Conservation (phyloP, 2,329 filamentous ascomycete species). For the Colletotrichum sp. region DNA sequence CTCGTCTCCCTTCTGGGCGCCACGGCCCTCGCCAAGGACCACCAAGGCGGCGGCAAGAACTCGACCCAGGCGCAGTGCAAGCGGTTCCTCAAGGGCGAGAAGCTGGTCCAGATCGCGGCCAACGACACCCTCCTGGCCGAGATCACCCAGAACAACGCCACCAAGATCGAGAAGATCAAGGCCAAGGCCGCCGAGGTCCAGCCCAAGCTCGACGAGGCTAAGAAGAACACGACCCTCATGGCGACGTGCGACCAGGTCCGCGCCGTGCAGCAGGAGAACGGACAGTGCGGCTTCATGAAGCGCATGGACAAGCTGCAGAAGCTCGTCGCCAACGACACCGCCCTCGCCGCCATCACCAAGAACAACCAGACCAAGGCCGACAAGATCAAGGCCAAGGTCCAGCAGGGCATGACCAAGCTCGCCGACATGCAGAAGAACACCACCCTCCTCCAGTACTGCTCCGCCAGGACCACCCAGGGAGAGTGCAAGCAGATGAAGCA, state of each 20-base stretch:
- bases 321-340: constrained; percentile 29
- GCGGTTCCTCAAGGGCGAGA: constrained; percentile 32
- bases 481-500: constrained; percentile 13
- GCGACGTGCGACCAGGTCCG: constrained; percentile 34
- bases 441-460: constrained; percentile 14
- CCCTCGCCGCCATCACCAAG: constrained; percentile 25
- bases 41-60: constrained; percentile 25
- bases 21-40: constrained; percentile 30
- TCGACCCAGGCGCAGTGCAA: constrained; percentile 37
- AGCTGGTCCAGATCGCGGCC: constrained; percentile 33
- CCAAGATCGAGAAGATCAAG: constrained; percentile 38
- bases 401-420: constrained; percentile 18
- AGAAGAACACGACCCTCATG: constrained; percentile 39
- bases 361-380: constrained; percentile 34
- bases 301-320: constrained; percentile 28
- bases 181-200: constrained; percentile 35
- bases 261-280: constrained; percentile 31
- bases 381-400: constrained; percentile 27
- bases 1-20: constrained; percentile 3
- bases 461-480: constrained; percentile 1
- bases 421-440: constrained; percentile 11
- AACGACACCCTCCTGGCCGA: constrained; percentile 39
- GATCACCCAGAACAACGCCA: constrained; percentile 38
- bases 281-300: constrained; percentile 32
- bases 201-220: constrained; percentile 32